These are phyloP conservation scores for Lachancea thermotolerans DNA, from an alignment of 805 yeast species.

Conservation along the genomic window DNA sequence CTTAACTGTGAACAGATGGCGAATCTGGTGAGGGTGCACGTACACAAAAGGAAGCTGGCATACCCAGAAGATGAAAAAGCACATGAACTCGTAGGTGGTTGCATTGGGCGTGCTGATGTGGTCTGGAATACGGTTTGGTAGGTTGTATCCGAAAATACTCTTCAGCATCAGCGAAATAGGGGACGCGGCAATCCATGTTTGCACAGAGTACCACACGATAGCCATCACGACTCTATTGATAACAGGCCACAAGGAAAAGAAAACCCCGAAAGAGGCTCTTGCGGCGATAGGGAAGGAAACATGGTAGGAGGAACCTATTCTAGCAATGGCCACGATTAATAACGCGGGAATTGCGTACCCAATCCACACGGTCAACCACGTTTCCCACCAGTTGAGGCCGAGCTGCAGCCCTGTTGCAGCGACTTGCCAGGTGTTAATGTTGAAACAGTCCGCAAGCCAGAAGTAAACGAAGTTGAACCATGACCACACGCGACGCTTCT, in stretches of 20 bases:
- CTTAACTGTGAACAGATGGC: conserved; percentile 79
- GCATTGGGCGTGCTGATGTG: conserved; percentile 52
- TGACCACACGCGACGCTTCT: conserved; percentile 69
- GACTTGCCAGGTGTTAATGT: conserved; percentile 86
- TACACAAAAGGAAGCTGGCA: conserved; percentile 72
- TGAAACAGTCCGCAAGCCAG: conserved; percentile 88
- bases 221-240: conserved; percentile 84
- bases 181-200: conserved; percentile 77
- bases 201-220: conserved; percentile 83
- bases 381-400: conserved; percentile 86
- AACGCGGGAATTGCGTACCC: conserved; percentile 68
- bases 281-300: conserved; percentile 78
- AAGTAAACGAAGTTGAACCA: conserved; percentile 76
- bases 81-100: conserved; percentile 64
- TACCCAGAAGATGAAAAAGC: conserved; percentile 79
- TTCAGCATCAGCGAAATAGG: conserved; percentile 72
- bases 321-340: conserved; percentile 63
- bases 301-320: conserved; percentile 77
- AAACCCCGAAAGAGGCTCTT: conserved; percentile 79
- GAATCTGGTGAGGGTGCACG: conserved; percentile 73
- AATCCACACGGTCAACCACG: conserved; percentile 83
- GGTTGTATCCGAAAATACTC: conserved; percentile 64
- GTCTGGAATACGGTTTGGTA: conserved; percentile 57
- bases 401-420: conserved; percentile 77
- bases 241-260: conserved; percentile 84